Conservation (phyloP, 2,329 filamentous ascomycete genomes). For the Trichoderma sp. region DNA sequence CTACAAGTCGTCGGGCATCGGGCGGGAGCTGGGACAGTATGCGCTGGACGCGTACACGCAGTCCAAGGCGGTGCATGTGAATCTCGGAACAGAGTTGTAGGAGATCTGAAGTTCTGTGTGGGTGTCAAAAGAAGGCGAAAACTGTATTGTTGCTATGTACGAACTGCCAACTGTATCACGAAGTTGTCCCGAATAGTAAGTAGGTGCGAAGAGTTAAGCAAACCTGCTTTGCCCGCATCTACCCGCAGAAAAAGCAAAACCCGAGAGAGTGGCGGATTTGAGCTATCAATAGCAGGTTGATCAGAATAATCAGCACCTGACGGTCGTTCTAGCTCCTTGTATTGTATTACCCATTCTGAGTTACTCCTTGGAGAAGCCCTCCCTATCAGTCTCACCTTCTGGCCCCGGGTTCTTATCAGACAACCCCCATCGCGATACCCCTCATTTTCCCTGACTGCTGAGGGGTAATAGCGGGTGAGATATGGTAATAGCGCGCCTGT, state of each 20-base stretch:
- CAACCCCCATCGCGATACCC: constrained; percentile 5
- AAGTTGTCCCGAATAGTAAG: too few species aligned
- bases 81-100: constrained; percentile 2
- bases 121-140: neutral
- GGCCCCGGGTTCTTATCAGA: neutral
- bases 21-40: constrained; percentile 40
- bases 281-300: neutral
- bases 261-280: neutral
- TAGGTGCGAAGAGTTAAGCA: neutral
- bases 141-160: neutral
- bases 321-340: neutral
- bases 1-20: constrained; percentile 41
- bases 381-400: neutral
- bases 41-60: constrained; percentile 39
- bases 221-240: neutral
- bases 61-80: constrained; percentile 35
- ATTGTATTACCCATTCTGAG: neutral
- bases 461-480: constrained; percentile 21
- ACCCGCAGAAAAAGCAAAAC: constrained; percentile 4
- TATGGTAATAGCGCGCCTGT: constrained; percentile 20
- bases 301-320: constrained; percentile 7
- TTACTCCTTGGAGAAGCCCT: too few species aligned
- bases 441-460: constrained; percentile 14
- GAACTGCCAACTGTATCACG: too few species aligned
- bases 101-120: neutral